Conservation (phyloP, 2,329 filamentous ascomycete genomes). For the Orbilia ellipsospora region DNA sequence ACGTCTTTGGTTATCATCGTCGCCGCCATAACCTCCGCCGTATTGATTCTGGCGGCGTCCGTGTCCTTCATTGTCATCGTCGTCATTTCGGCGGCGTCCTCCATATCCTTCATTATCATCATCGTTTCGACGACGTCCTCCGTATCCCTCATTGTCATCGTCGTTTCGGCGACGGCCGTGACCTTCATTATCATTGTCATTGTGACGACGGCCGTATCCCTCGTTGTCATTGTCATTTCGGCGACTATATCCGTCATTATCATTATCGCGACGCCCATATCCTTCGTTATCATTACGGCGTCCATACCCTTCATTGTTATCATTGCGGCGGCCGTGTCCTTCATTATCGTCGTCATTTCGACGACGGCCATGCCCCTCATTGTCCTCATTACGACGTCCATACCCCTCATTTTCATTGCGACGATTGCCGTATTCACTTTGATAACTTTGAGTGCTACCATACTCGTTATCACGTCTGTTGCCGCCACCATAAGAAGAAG, state of each 20-base stretch:
- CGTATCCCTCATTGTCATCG: conserved; percentile 56
- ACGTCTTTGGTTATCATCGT: conserved; percentile 59
- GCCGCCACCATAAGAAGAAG: conserved; percentile 56
- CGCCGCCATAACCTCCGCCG: conserved; percentile 58
- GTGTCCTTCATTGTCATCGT: conserved; percentile 58
- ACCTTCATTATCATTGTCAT: conserved; percentile 55
- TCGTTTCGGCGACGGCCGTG: conserved; percentile 15
- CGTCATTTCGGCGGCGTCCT: conserved; percentile 56
- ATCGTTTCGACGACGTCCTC: conserved; percentile 4
- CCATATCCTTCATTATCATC: conserved; percentile 54
- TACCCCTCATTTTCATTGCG: not conserved
- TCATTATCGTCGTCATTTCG: conserved; percentile 57
- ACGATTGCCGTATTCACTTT: conserved; percentile 37
- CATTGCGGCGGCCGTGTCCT: conserved; percentile 3
- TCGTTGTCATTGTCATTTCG: conserved; percentile 22
- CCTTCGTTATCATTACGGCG: conserved; percentile 29
- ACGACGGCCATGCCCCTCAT: not conserved
- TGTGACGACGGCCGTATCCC: conserved; percentile 59
- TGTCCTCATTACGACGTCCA: conserved; percentile 11
- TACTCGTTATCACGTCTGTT: conserved; percentile 61
- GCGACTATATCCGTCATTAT: too few species aligned
- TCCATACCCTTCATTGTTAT: conserved; percentile 8
- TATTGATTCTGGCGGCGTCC: conserved; percentile 54
- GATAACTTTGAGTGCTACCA: not conserved
- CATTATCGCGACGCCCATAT: conserved; percentile 30